A percentile compares a stretch with the other conserved stretches of the same genome.
Evolutionary conservation across 108 stramenopile species (phyloP).

Genomic region (Nannochloropsis gaditana): DNA sequence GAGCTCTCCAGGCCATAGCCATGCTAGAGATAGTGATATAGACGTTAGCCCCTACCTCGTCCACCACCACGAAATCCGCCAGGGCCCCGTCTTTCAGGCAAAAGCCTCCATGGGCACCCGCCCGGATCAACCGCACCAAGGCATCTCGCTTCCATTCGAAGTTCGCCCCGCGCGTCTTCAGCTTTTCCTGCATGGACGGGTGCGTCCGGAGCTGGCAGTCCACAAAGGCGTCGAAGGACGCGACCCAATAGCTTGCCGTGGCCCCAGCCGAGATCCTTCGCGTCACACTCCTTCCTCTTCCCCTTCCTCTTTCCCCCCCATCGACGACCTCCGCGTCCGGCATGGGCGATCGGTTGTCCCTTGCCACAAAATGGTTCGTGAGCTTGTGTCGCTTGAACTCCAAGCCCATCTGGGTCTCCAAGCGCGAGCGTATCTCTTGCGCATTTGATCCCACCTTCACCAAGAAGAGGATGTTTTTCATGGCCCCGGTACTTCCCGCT

Average conservation of each 20-base stretch:
- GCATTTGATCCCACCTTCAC: neutral
- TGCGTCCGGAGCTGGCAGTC: neutral
- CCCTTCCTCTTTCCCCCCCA: too few relatives aligned
- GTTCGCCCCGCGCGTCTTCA: neutral
- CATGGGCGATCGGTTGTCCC: neutral
- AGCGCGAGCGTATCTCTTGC: neutral
- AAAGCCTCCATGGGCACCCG: neutral
- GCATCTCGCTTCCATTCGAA: neutral
- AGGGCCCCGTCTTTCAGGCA: neutral
- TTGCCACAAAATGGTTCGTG: slow-evolving; percentile 12
- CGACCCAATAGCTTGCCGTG: neutral
- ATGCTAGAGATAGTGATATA: too few relatives aligned
- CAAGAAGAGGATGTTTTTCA: neutral
- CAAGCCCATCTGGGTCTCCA: slow-evolving; percentile 1
- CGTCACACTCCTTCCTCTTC: neutral
- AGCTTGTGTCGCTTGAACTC: neutral
- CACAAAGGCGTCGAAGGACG: neutral
- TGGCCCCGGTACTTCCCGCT: neutral
- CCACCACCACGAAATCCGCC: neutral
- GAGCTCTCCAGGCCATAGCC: too few relatives aligned
- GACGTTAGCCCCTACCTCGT: neutral
- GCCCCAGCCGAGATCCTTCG: neutral
- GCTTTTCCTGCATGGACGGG: neutral
- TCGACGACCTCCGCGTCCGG: too few relatives aligned
- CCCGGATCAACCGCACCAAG: neutral